These are phyloP conservation scores for Talaromyces pinophilus DNA, from an alignment of 2,329 filamentous ascomycete species.

Conservation along the genomic window DNA sequence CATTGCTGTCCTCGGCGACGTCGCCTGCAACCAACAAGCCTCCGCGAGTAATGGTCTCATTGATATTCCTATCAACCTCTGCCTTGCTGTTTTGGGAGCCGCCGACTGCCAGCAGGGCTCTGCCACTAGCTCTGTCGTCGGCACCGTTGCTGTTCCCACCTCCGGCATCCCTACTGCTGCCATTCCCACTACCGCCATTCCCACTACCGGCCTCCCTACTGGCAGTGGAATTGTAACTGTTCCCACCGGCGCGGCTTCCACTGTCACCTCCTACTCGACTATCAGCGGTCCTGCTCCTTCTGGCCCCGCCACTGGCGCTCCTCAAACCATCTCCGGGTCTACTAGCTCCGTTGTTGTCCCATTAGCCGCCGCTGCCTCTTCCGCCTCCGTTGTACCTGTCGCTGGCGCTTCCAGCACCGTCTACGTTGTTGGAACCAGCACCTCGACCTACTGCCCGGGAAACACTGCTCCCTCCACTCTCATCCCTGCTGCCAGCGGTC, in stretches of 20 bases:
- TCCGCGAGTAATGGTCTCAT: constrained; percentile 27
- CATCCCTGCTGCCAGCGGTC: constrained; percentile 7
- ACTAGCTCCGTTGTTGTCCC: constrained; percentile 13
- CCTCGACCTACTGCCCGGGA: constrained; percentile 22
- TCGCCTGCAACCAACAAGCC: constrained; percentile 30
- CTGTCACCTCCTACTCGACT: background rate
- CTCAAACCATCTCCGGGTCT: background rate
- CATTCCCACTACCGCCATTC: too few species aligned
- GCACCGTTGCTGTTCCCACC: constrained; percentile 10
- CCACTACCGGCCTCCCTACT: background rate
- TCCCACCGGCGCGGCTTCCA: background rate
- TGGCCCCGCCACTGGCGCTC: background rate
- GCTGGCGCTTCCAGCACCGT: constrained; percentile 17
- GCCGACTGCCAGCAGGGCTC: constrained; percentile 28
- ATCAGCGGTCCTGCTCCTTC: constrained; percentile 3
- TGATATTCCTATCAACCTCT: constrained; percentile 34
- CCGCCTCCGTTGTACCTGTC: background rate
- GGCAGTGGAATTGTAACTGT: background rate
- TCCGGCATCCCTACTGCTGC: background rate
- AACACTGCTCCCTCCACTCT: constrained; percentile 21
- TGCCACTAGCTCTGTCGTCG: constrained; percentile 11
- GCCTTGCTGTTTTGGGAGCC: constrained; percentile 31
- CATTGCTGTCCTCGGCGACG: constrained; percentile 33
- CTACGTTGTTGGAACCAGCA: constrained; percentile 18
- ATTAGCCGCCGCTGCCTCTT: background rate